Conservation (phyloP, 1,284 basidiomycete species). For the Clitocybe nebularis region DNA sequence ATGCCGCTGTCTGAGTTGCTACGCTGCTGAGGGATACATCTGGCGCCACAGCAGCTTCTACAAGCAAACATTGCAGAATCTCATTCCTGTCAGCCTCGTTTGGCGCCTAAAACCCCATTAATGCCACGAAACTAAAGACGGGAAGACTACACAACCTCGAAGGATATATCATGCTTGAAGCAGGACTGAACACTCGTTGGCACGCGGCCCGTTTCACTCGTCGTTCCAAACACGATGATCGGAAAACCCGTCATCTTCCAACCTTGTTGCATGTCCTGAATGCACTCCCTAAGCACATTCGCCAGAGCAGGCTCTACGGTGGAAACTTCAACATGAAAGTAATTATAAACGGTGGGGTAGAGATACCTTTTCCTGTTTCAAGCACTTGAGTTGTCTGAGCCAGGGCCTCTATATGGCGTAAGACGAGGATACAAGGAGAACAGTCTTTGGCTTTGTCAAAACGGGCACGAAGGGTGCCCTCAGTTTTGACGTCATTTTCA, state of each 20-base stretch:
- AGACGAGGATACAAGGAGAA: slow-evolving; percentile 82
- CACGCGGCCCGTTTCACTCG: slow-evolving; percentile 65
- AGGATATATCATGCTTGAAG: slow-evolving; percentile 86
- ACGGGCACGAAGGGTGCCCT: slow-evolving; percentile 70
- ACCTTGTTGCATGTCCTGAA: slow-evolving; percentile 48
- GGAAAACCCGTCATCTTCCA: slow-evolving; percentile 65
- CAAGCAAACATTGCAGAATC: slow-evolving; percentile 56
- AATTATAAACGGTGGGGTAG: background rate
- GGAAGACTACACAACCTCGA: slow-evolving; percentile 51
- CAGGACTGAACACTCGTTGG: slow-evolving; percentile 65
- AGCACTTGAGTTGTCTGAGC: slow-evolving; percentile 64
- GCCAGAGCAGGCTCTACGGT: slow-evolving; percentile 63
- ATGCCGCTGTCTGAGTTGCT: slow-evolving; percentile 89
- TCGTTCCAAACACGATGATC: slow-evolving; percentile 74
- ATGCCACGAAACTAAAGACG: slow-evolving; percentile 7
- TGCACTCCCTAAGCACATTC: slow-evolving; percentile 63
- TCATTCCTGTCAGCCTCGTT: slow-evolving; percentile 70
- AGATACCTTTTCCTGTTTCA: slow-evolving; percentile 65
- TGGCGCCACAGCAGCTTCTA: slow-evolving; percentile 49
- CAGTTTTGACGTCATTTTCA: slow-evolving; percentile 79
- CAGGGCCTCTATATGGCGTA: slow-evolving; percentile 85
- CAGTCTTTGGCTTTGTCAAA: slow-evolving; percentile 81
- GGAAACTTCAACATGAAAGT: slow-evolving; percentile 5
- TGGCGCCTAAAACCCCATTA: slow-evolving; percentile 56
- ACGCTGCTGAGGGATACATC: slow-evolving; percentile 77